These are phyloP conservation scores for Sporothrix mexicana DNA, from an alignment of 2,329 filamentous ascomycete species.

Conservation along the genomic window DNA sequence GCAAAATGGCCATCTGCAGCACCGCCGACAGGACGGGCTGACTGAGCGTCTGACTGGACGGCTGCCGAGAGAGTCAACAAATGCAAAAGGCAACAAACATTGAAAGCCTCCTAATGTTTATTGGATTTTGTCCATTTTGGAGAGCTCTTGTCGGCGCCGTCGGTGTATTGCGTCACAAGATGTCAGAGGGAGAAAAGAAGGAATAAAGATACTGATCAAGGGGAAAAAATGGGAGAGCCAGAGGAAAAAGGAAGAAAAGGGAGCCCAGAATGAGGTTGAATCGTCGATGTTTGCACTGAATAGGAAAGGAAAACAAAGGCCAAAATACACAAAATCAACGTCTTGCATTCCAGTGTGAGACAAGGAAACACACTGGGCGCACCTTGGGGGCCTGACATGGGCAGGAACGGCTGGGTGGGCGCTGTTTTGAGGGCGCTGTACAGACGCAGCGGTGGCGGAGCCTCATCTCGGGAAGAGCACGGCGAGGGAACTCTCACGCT, in stretches of 20 bases:
- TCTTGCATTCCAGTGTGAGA: constrained; percentile 32
- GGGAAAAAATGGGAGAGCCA: neutral
- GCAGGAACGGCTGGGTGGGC: neutral
- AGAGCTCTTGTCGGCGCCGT: neutral
- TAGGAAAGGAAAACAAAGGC: neutral
- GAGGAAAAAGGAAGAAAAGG: constrained; percentile 2
- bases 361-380: constrained; percentile 27
- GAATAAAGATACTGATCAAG: neutral
- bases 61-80: constrained; percentile 10
- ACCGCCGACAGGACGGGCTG: constrained; percentile 10
- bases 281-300: neutral
- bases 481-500: neutral
- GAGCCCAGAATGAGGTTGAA: neutral
- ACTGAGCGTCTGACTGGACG: constrained; percentile 26
- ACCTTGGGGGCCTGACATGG: neutral
- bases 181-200: constrained; percentile 2
- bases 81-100: constrained; percentile 1
- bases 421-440: neutral
- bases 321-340: neutral
- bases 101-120: neutral
- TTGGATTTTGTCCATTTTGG: constrained; percentile 29
- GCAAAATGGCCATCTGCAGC: constrained; percentile 21
- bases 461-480: neutral
- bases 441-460: constrained; percentile 14
- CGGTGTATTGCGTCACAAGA: constrained; percentile 13